Percentiles rank a stretch among this genome's conserved stretches.
Evolutionary conservation across 1,139 yeast genomes (phyloP).

Genomic region (Lodderomyces metapsilosis): DNA sequence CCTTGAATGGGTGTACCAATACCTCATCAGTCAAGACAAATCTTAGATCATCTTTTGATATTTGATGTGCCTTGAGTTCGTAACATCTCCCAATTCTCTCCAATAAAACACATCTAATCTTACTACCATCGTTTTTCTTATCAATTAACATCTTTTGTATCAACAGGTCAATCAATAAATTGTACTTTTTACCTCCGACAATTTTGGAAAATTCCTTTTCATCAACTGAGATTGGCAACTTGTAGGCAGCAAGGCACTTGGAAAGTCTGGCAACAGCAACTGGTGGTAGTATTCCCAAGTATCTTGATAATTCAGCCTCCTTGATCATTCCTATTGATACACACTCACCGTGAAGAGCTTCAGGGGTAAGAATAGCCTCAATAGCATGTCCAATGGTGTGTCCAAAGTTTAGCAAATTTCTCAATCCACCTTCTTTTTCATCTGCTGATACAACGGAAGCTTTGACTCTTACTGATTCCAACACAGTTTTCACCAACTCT

Average conservation of each 20-base stretch:
- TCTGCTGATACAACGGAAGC: slow-evolving; percentile 93
- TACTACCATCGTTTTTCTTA: slow-evolving; percentile 91
- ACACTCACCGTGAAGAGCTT: slow-evolving; percentile 97
- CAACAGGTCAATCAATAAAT: slow-evolving; percentile 70
- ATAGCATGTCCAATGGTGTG: slow-evolving; percentile 98
- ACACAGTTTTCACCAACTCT: slow-evolving; percentile 74
- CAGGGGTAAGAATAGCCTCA: slow-evolving; percentile 94
- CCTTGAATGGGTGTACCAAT: slow-evolving; percentile 56
- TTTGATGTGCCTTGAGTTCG: slow-evolving; percentile 84
- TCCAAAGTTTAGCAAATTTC: slow-evolving; percentile 92
- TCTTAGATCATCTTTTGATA: slow-evolving; percentile 75
- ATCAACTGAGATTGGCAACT: slow-evolving; percentile 75
- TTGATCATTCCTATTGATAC: slow-evolving; percentile 91
- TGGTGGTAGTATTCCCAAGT: slow-evolving; percentile 83
- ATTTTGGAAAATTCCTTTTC: slow-evolving; percentile 66
- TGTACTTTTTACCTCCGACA: slow-evolving; percentile 58
- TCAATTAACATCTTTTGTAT: slow-evolving; percentile 90
- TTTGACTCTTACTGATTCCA: slow-evolving; percentile 85
- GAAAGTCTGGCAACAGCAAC: slow-evolving; percentile 90
- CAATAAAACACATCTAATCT: slow-evolving; percentile 81
- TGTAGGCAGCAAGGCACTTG: slow-evolving; percentile 80
- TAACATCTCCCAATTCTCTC: slow-evolving; percentile 85
- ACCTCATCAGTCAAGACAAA: slow-evolving; percentile 85
- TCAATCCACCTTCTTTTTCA: slow-evolving; percentile 92
- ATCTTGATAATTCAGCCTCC: slow-evolving; percentile 93